Percentiles rank a stretch among this genome's conserved stretches.
Conservation (phyloP, 257 asterid species). For the Nicotiana benthamiana region DNA sequence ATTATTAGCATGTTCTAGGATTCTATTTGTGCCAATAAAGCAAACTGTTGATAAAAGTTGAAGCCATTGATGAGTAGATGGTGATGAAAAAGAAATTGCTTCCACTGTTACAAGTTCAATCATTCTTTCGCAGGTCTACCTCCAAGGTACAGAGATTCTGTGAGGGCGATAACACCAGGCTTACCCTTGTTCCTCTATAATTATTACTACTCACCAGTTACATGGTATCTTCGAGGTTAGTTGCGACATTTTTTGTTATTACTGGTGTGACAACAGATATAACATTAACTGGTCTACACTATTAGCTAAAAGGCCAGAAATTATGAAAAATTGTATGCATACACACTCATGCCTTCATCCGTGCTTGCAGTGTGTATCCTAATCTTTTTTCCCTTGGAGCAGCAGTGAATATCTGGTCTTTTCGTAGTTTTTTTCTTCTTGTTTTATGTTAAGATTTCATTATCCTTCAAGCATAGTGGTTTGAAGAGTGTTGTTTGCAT, state of each 20-base stretch:
- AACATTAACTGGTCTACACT: not conserved
- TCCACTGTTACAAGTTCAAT: not conserved
- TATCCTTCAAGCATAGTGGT: not conserved
- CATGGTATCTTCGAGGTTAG: slow-evolving; percentile 89
- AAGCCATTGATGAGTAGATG: not conserved
- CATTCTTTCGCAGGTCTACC: slow-evolving; percentile 60
- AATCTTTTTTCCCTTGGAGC: too few relatives aligned
- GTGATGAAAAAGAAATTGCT: not conserved
- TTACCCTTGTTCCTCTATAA: slow-evolving; percentile 81
- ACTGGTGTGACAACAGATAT: too few relatives aligned
- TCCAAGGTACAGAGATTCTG: slow-evolving; percentile 89
- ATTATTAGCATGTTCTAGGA: not conserved
- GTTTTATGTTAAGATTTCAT: not conserved
- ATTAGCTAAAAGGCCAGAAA: not conserved
- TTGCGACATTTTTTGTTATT: not conserved
- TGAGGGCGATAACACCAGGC: slow-evolving; percentile 95
- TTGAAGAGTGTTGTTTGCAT: not conserved
- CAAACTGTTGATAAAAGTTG: not conserved
- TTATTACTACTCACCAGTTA: slow-evolving; percentile 86
- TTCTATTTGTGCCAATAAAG: not conserved
- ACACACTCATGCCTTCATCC: not conserved
- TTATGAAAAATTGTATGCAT: not conserved
- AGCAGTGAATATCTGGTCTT: not conserved
- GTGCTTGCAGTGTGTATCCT: not conserved
- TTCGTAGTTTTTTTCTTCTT: too few relatives aligned